Evolutionary conservation across 23 red algal species (phyloP).

Genomic region (Cyanidioschyzon merolae): DNA sequence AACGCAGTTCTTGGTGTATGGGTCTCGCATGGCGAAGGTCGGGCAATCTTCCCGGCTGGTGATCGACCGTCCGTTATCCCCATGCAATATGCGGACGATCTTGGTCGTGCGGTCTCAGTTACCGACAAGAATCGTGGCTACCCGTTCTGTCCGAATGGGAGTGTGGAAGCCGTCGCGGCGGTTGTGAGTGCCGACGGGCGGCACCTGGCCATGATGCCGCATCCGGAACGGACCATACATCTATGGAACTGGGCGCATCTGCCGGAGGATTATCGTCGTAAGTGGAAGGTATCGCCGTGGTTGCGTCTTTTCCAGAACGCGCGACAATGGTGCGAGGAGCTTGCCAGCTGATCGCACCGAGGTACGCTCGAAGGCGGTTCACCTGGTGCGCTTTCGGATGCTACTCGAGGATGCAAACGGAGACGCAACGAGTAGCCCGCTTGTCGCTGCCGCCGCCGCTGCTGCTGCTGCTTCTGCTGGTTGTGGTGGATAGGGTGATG

Average conservation of each 20-base stretch:
- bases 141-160: conserved; percentile 88
- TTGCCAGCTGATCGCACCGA: neutral
- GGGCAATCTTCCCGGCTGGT: conserved; percentile 48
- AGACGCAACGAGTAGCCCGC: neutral
- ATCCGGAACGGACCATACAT: conserved; percentile 77
- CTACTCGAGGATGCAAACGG: too few relatives aligned
- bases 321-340: conserved; percentile 54
- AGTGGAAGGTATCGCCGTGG: conserved; percentile 67
- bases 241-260: conserved; percentile 84
- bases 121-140: conserved; percentile 35
- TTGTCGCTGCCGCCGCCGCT: neutral
- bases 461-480: too few relatives aligned
- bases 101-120: conserved; percentile 22
- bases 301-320: conserved; percentile 95
- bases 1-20: conserved; percentile 76
- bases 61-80: conserved; percentile 17
- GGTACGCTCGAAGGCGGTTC: too few relatives aligned
- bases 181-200: conserved; percentile 64
- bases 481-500: too few relatives aligned
- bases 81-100: conserved; percentile 68
- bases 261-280: conserved; percentile 27
- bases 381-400: too few relatives aligned
- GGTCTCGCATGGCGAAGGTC: conserved; percentile 94
- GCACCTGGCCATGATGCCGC: conserved; percentile 99
- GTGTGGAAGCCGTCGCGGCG: conserved; percentile 49